These are phyloP conservation scores for Nakazawaea molendinolei DNA, from an alignment of 805 yeast genomes.

Conservation along the genomic window DNA sequence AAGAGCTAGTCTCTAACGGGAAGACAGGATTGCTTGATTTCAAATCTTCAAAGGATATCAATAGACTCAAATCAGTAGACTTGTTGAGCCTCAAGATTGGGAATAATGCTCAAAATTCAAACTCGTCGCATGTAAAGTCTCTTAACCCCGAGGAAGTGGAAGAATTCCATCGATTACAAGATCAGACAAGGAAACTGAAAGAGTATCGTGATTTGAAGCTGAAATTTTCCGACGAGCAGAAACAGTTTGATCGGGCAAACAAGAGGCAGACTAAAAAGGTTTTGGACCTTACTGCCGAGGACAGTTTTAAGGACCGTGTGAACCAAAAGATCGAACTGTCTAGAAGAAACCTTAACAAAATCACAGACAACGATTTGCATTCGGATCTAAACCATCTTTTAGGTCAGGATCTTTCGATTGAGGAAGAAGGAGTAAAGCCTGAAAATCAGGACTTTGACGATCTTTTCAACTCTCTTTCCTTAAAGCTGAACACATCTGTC, in stretches of 20 bases:
- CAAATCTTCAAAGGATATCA: constrained; percentile 7
- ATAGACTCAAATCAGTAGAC: constrained; percentile 8
- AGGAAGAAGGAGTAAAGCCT: too few species aligned
- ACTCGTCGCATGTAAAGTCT: constrained; percentile 3
- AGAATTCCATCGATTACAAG: constrained; percentile 17
- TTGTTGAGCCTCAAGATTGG: constrained; percentile 10
- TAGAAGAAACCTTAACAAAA: too few species aligned
- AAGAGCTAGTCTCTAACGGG: constrained; percentile 2
- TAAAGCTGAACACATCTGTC: too few species aligned
- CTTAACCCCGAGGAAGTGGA: constrained; percentile 18
- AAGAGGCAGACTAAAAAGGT: constrained; percentile 7
- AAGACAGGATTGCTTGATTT: constrained; percentile 4
- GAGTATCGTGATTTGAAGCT: constrained; percentile 13
- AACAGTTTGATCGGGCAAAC: constrained; percentile 3
- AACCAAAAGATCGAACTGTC: too few species aligned
- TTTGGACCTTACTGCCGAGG: constrained; percentile 13
- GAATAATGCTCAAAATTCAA: background rate
- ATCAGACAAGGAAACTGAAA: constrained; percentile 18
- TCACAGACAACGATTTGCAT: constrained; percentile 13
- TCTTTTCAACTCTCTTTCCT: constrained; percentile 3
- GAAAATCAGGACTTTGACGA: too few species aligned
- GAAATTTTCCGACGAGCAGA: constrained; percentile 13
- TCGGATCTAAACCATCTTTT: constrained; percentile 19
- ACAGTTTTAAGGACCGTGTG: constrained; percentile 15
- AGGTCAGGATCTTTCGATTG: too few species aligned